A percentile compares a stretch with the other conserved stretches of the same genome.
Evolutionary conservation across 768 basidiomycete genomes (phyloP).

Genomic region (Strobilomyces dryophilus): DNA sequence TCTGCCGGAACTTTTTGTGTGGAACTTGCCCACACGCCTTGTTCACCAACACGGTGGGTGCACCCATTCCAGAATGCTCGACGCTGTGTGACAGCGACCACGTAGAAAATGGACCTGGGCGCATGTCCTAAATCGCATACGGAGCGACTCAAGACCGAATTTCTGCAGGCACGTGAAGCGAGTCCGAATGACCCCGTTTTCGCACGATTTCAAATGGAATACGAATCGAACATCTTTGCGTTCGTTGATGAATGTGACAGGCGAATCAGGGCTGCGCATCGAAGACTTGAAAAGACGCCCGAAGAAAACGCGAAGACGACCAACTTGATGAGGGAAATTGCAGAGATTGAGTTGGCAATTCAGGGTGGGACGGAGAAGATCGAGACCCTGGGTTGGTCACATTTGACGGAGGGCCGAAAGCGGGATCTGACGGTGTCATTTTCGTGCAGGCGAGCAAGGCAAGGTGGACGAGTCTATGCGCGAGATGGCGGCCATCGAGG

Average conservation of each 20-base stretch:
- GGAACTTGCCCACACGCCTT: slow-evolving; percentile 98
- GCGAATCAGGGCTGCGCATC: slow-evolving; percentile 88
- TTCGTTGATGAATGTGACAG: slow-evolving; percentile 99
- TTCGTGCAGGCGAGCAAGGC: slow-evolving; percentile 82
- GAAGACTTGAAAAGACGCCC: slow-evolving; percentile 96
- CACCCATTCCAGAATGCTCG: neutral
- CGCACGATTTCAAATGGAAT: slow-evolving; percentile 87
- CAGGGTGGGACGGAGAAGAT: slow-evolving; percentile 99
- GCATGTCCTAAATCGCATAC: slow-evolving; percentile 97
- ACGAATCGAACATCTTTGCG: slow-evolving; percentile 90
- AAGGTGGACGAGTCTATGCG: slow-evolving; percentile 99
- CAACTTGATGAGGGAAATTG: slow-evolving; percentile 98
- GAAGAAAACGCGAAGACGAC: slow-evolving; percentile 99
- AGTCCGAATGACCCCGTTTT: slow-evolving; percentile 80
- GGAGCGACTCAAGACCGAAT: slow-evolving; percentile 90
- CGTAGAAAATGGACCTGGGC: slow-evolving; percentile 96
- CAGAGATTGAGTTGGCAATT: slow-evolving; percentile 97
- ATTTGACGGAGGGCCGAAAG: slow-evolving; percentile 8
- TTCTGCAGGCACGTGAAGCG: slow-evolving; percentile 70
- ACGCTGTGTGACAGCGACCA: neutral
- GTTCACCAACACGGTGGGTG: slow-evolving; percentile 93
- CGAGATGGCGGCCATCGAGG: slow-evolving; percentile 96
- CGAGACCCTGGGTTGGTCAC: slow-evolving; percentile 72
- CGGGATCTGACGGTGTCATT: neutral
- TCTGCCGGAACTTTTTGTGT: slow-evolving; percentile 96